Base-by-base conservation (phyloP, 1,139 yeast species). In the Pichia sp. region DNA sequence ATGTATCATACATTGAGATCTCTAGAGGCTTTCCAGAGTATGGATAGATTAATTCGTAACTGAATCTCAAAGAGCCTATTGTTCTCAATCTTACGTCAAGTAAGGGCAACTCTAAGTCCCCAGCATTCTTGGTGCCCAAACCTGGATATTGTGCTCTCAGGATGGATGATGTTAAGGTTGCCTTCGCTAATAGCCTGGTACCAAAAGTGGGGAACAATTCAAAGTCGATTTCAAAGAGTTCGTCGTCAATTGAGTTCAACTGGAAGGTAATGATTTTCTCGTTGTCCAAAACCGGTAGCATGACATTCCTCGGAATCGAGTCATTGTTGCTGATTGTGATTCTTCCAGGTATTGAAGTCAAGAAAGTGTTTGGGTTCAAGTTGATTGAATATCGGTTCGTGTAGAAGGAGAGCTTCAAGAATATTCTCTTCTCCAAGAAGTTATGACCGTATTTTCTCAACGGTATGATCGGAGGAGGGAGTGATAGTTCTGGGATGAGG, bases 401-500 rank as follows among this genome's bases (percentile, higher is more conserved):
- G 58, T 84, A 83, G 60, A 85, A 81, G 4, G 82, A 78, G 48
- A 93, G 73, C 67, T 92, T 96, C 42, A 93, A 79, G 61, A 91
- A 83, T 3, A 89, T 90, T 66, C 88, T 90, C 67, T 86, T 89
- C 65, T 93, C 98, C 65, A 93, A 74, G 73, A 91, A 93, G 70
- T 91, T 93, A 72, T 93, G 99, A 8, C 99, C 99, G 67, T 93
- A 93, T 62, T 96, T 80, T 64, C 97, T 79, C 54, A 93, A 75
- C 0, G 99, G 99, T 50, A 93, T 82, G 53, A 93, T 90, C 10
- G 99, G 99, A 0, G 99, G 99, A 0, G 99, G 99, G 55, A 93
- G 76, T 40, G 91, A 83, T 56, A 93, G 77, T 64, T 90, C 97
- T 0, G 99, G 99, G 51, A 93, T 92, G 27, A 84, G 79, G 63